These are phyloP conservation scores for Coemansia sp. DNA, from an alignment of 192 early-diverging fungal genomes.

Conservation along the genomic window DNA sequence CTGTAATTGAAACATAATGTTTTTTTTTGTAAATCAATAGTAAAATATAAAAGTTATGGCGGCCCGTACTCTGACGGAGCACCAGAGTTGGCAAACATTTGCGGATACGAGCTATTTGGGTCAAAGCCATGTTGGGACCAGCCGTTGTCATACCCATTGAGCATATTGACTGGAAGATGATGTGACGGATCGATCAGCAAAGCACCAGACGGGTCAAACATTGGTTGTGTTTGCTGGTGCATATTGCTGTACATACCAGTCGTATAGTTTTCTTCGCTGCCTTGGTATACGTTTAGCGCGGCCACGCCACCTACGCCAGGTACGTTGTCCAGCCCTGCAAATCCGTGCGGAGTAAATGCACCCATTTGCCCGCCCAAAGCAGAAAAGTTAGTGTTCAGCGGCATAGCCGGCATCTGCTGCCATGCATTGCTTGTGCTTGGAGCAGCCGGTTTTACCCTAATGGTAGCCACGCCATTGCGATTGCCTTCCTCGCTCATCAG, in stretches of 20 bases:
- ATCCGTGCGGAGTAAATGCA: not conserved
- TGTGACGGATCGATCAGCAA: constrained; percentile 6
- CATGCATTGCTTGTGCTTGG: not conserved
- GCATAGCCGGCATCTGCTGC: constrained; percentile 8
- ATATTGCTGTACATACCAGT: not conserved
- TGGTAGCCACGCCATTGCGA: not conserved
- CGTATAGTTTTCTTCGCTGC: not conserved
- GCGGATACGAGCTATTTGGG: constrained; percentile 9
- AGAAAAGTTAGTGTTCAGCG: not conserved
- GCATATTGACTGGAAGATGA: constrained; percentile 3
- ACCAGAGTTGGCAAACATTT: constrained; percentile 11
- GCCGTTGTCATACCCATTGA: constrained; percentile 4
- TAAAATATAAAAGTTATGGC: constrained; percentile 2
- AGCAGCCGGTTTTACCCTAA: not conserved
- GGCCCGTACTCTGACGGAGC: constrained; percentile 20
- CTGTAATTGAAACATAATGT: not conserved
- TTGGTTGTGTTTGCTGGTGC: not conserved
- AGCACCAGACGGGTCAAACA: not conserved
- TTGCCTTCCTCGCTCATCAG: not conserved
- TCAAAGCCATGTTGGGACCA: constrained; percentile 11
- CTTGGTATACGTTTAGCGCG: not conserved
- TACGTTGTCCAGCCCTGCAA: not conserved
- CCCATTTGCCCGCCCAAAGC: not conserved
- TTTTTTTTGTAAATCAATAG: not conserved
- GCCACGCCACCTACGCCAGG: not conserved